Evolutionary conservation across 768 basidiomycete genomes (phyloP), one percentile per base, ranked within the genome.

Genomic region (Tylopilus felleus): DNA sequence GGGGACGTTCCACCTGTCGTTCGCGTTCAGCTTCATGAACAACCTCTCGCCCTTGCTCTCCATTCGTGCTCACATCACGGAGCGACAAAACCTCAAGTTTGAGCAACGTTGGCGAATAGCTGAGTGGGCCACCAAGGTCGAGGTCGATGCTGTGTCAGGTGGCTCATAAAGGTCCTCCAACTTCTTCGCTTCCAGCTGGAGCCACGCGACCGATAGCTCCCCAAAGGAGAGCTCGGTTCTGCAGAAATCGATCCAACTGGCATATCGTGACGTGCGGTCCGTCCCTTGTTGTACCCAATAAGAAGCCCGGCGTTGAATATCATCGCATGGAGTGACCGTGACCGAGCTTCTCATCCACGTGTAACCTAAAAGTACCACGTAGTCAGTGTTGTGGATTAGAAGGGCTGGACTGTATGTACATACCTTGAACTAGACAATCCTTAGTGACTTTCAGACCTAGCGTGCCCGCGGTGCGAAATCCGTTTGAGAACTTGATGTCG

Each of bases 21-120:
- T 80, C 78, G 13, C 59, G 61, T 55, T 79, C 77, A 6, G 69
- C 63, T 58, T 81, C 79, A 25, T 76, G 75, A 2, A 60, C 56
- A 5, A 81, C 64, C 52, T 81, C 78, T 28, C 79, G 65, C 53
- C 81, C 80, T 53, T 80, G 79, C 53, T 81, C 80, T 57, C 81
- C 78, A 27, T 74, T 73, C 61, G 76, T 61, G 33, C 51, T 59
- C 27, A 53, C 57, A 36, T 66, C 60, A 1, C 57, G 60, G 0
- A 55, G 38, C 4, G 55, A 51, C 12, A 33, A 28, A 27, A 67
- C 19, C 1, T 62, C 66, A 29, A 66, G 66, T 8, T 52, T 40
- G 3, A 2, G 10, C 66, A 68, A 33, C 39, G 60, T 13, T 36
- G 41, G 14, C 25, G 57, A 31, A 67, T 64, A 2, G 53, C 53